phyloP scores from a whole-genome alignment of 2,329 filamentous ascomycete genomes.

The Pseudocercospora eumusae region DNA sequence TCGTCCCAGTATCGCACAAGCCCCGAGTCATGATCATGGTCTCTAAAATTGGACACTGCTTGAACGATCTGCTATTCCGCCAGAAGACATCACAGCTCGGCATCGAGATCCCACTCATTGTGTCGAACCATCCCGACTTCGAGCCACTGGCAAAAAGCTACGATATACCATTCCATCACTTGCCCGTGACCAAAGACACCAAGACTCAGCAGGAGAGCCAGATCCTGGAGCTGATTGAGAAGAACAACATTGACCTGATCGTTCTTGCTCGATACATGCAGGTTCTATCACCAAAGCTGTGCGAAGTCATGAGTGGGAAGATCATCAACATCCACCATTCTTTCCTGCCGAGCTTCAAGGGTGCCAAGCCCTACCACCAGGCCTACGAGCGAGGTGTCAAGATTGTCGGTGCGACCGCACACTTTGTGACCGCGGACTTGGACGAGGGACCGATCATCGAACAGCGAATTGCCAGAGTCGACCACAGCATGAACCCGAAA shows the following conservation, averaged over 20 bases:
- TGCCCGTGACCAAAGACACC: constrained; percentile 76
- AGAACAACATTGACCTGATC: constrained; percentile 73
- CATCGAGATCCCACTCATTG: constrained; percentile 74
- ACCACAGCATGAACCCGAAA: constrained; percentile 74
- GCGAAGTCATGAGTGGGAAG: constrained; percentile 75
- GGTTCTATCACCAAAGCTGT: constrained; percentile 73
- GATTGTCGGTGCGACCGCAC: constrained; percentile 82
- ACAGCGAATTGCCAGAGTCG: constrained; percentile 75
- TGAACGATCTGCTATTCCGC: constrained; percentile 81
- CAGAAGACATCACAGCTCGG: constrained; percentile 71
- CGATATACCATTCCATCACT: constrained; percentile 76
- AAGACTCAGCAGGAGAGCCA: constrained; percentile 71
- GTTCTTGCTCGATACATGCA: constrained; percentile 88
- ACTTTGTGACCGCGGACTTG: constrained; percentile 81
- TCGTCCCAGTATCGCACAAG: constrained; percentile 68
- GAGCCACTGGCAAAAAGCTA: constrained; percentile 68
- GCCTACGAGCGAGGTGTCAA: constrained; percentile 84
- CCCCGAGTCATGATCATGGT: constrained; percentile 83
- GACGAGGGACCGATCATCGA: constrained; percentile 89
- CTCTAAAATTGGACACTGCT: constrained; percentile 82
- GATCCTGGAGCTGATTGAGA: constrained; percentile 68
- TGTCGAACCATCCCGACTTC: constrained; percentile 81
- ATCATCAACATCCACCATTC: constrained; percentile 94
- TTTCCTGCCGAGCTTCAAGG: constrained; percentile 85
- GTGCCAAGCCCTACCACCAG: constrained; percentile 85